Conservation (phyloP, 257 asterid genomes). For the Salvia splendens region DNA sequence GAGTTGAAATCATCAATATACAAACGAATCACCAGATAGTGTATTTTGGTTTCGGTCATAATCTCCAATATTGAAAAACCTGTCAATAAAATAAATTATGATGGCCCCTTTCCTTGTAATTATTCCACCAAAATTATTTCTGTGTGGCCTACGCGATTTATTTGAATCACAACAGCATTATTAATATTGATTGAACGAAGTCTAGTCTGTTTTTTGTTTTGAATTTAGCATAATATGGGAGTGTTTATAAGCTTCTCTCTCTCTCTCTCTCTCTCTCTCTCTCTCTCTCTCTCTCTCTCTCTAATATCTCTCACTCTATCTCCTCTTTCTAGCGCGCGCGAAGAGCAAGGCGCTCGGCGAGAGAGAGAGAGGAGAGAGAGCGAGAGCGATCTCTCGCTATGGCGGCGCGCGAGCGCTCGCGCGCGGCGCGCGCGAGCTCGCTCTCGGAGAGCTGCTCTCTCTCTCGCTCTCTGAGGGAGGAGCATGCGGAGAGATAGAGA, state of each 20-base stretch:
- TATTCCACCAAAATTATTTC: constrained; percentile 9
- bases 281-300: no score
- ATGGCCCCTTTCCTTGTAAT: background rate
- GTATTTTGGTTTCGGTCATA: background rate
- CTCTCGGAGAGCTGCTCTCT: no score
- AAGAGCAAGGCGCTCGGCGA: no score
- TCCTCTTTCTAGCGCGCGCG: no score
- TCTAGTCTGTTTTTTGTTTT: constrained; percentile 10
- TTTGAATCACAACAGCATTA: constrained; percentile 8
- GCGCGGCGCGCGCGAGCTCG: no score
- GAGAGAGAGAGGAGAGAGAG: no score
- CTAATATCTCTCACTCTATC: no score
- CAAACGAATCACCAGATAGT: background rate
- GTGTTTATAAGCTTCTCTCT: constrained; percentile 9
- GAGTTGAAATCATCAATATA: no score
- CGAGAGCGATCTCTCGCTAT: no score
- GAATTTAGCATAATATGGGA: background rate
- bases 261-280: background rate
- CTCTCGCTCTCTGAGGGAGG: no score
- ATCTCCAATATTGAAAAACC: background rate
- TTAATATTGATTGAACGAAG: background rate
- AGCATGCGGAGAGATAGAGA: no score
- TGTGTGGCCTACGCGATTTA: constrained; percentile 27
- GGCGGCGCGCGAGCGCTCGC: no score
- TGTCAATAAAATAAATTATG: background rate